These are phyloP conservation scores for Colletotrichum melonis DNA, from an alignment of 2,329 filamentous ascomycete genomes.

Conservation along the genomic window DNA sequence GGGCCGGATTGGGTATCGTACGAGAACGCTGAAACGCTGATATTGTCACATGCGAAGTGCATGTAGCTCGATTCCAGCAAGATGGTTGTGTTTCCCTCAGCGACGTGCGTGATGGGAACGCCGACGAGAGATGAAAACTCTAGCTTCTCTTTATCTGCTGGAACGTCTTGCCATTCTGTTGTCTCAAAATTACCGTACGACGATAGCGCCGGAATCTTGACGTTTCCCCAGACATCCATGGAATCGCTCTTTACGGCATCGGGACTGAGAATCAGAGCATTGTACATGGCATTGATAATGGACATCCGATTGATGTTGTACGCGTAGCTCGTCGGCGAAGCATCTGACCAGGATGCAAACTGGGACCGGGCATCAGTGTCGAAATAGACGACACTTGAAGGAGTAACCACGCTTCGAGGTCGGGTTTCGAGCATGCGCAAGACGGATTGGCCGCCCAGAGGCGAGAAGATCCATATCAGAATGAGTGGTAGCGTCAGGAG, in stretches of 20 bases:
- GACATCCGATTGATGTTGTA: background rate
- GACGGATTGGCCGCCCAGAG: slow-evolving; percentile 44
- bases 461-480: slow-evolving; percentile 44
- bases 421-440: slow-evolving; percentile 36
- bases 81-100: slow-evolving; percentile 16
- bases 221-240: slow-evolving; percentile 44
- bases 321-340: background rate
- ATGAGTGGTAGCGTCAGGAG: slow-evolving; percentile 40
- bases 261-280: slow-evolving; percentile 37
- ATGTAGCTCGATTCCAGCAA: slow-evolving; percentile 25
- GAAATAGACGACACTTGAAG: background rate
- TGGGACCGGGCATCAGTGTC: background rate
- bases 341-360: background rate
- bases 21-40: background rate
- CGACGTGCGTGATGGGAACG: background rate
- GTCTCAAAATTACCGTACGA: background rate
- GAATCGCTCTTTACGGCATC: slow-evolving; percentile 33
- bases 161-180: background rate
- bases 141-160: background rate
- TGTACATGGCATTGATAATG: slow-evolving; percentile 25
- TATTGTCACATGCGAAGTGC: slow-evolving; percentile 6
- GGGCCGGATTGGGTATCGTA: background rate
- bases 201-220: slow-evolving; percentile 40
- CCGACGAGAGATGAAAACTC: slow-evolving; percentile 6
- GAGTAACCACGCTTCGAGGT: background rate